Evolutionary conservation across 306 rosid species (phyloP), one percentile per base, ranked within the genome.

Genomic region (Senna siamea): DNA sequence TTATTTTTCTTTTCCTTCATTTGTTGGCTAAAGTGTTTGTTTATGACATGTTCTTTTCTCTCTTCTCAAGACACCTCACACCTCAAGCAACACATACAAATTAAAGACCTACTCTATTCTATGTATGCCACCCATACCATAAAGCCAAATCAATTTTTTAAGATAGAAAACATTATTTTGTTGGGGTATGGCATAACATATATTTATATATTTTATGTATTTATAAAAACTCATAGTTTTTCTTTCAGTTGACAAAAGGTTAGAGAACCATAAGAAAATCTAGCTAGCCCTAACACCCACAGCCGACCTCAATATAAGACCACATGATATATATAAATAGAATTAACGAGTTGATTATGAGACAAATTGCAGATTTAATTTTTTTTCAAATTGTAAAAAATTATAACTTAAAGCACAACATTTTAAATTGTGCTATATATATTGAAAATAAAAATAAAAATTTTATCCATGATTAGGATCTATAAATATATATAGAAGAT

Each of bases 11-110:
- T 41, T 47, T 69, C 6, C 32, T 77, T 71, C 52, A 22, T 81
- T 78, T 78, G 70, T 61, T 80, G 81, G 75, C 72, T 69, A 73
- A 74, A 82, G 66, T 74, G 56, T 68, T 23, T 72, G 76, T 74
- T 69, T 78, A 62, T 44, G 46, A 47, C 52, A 79, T 80, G 96
- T 86, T 84, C 92, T 83, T 86, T 85, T 65, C 93, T 86, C 98
- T 83, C 75, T 19, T 89, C 89, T 69, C 81, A 89, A 89, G 96
- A 85, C 87, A 87, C 78, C 87, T 83, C 80, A 69, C 80, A 43
- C 66, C 79, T 76, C 90, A 84, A 85, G 86, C 86, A 87, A 83
- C 78, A 80, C 51, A 40, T 9, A 34, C 9, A 30, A 52, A 7
- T 37, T 37, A 54, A 30, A n/a, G 43, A 43, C 30, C 82, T 22